phyloP scores from a whole-genome alignment of 73 alveolate genomes.

The Paramecium caudatum region DNA sequence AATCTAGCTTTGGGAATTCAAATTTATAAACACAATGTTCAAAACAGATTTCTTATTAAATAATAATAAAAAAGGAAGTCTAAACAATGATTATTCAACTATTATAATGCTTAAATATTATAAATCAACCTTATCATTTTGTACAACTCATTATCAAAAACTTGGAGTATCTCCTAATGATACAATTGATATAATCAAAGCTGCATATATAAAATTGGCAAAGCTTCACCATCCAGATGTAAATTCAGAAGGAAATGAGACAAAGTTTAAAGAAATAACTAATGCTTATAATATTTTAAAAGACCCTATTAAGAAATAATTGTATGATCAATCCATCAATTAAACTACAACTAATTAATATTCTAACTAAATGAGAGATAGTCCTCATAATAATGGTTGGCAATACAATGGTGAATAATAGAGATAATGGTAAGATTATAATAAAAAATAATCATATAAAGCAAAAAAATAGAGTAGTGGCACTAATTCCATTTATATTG shows the following conservation, averaged over 20 bases:
- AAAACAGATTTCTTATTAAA: slow-evolving; percentile 48
- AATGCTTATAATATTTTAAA: slow-evolving; percentile 56
- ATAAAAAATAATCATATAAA: background rate
- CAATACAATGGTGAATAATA: slow-evolving; percentile 7
- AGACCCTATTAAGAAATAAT: slow-evolving; percentile 48
- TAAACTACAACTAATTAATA: background rate
- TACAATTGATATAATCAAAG: slow-evolving; percentile 26
- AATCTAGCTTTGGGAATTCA: slow-evolving; percentile 38
- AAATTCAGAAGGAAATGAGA: background rate
- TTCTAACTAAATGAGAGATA: background rate
- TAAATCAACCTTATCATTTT: slow-evolving; percentile 32
- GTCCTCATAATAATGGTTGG: slow-evolving; percentile 8
- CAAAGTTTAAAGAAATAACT: slow-evolving; percentile 41
- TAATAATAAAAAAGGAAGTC: slow-evolving; percentile 39
- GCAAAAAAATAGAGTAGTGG: background rate
- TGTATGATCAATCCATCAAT: slow-evolving; percentile 27
- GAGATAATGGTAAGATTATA: background rate
- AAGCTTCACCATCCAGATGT: slow-evolving; percentile 60
- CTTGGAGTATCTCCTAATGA: slow-evolving; percentile 10
- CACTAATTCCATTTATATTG: background rate
- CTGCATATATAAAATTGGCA: slow-evolving; percentile 44
- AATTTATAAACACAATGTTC: slow-evolving; percentile 46
- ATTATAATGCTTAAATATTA: background rate
- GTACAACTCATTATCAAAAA: slow-evolving; percentile 16
- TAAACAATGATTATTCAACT: slow-evolving; percentile 28